phyloP scores from a whole-genome alignment of 345 rosid genomes.

The Lepidium africanum region DNA sequence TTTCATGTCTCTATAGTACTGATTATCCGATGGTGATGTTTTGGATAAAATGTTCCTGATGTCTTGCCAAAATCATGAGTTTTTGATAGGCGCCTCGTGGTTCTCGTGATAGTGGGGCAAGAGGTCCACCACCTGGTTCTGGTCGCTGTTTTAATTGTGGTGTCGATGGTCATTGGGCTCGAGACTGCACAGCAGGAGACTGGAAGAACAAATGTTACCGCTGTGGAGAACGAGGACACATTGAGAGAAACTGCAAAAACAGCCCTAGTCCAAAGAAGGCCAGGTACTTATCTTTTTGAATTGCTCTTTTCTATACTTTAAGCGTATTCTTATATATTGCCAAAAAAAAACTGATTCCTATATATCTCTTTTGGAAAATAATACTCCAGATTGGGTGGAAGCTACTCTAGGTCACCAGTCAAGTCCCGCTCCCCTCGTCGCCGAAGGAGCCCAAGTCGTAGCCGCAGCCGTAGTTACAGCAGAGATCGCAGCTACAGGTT shows the following conservation, averaged over 20 bases:
- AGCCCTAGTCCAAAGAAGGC: slow-evolving; percentile 64
- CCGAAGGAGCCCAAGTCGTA: slow-evolving; percentile 60
- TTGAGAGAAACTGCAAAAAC: slow-evolving; percentile 87
- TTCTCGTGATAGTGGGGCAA: slow-evolving; percentile 51
- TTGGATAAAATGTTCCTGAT: neutral
- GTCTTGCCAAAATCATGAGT: neutral
- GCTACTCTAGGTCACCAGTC: slow-evolving; percentile 68
- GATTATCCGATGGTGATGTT: neutral
- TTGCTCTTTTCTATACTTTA: neutral
- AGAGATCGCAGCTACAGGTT: slow-evolving; percentile 83
- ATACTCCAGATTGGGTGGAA: slow-evolving; percentile 41
- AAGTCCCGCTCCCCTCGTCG: slow-evolving; percentile 52
- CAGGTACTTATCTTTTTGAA: slow-evolving; percentile 28
- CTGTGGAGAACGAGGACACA: slow-evolving; percentile 95
- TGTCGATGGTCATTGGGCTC: slow-evolving; percentile 96
- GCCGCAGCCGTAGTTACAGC: slow-evolving; percentile 44
- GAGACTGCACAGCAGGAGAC: slow-evolving; percentile 96
- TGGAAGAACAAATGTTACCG: slow-evolving; percentile 97
- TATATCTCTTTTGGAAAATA: neutral
- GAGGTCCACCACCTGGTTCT: slow-evolving; percentile 94
- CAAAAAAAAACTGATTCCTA: neutral
- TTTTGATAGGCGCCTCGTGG: slow-evolving; percentile 67
- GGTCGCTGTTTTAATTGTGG: slow-evolving; percentile 98
- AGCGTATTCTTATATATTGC: neutral
- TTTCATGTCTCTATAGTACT: neutral